A percentile compares a stretch with the other conserved stretches of the same genome.
These are phyloP conservation scores for Magnolia changhungtana DNA, from an alignment of 164 flowering plant species.

Conservation along the genomic window DNA sequence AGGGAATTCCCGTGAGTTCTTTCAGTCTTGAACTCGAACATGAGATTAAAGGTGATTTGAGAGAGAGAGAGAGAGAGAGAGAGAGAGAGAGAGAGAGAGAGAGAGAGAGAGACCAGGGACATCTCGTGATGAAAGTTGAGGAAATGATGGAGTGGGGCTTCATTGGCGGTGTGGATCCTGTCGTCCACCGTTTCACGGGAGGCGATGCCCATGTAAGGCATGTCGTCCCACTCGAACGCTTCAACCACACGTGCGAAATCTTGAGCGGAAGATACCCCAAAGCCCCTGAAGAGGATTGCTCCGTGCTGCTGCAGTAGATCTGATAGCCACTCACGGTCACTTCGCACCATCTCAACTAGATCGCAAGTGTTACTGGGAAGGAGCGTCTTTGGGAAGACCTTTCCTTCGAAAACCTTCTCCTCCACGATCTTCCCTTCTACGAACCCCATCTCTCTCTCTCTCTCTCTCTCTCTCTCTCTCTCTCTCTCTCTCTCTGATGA, in stretches of 20 bases:
- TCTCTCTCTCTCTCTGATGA: too few relatives aligned
- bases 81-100: background rate
- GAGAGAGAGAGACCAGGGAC: constrained; percentile 12
- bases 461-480: constrained; percentile 7
- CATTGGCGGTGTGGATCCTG: constrained; percentile 13
- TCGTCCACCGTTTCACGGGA: constrained; percentile 8
- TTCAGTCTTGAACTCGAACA: too few relatives aligned
- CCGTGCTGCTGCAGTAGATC: constrained; percentile 6
- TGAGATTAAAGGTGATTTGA: too few relatives aligned
- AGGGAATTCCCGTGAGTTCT: too few relatives aligned
- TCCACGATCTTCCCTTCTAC: constrained; percentile 9
- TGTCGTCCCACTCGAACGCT: constrained; percentile 16
- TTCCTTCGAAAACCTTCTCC: constrained; percentile 15
- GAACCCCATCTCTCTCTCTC: constrained; percentile 18
- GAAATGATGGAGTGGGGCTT: constrained; percentile 11
- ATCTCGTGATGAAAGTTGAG: constrained; percentile 17
- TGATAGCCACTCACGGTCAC: constrained; percentile 4
- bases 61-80: background rate
- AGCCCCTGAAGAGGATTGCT: constrained; percentile 14
- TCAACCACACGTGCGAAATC: constrained; percentile 15
- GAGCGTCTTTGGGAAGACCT: constrained; percentile 13
- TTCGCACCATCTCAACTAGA: constrained; percentile 15
- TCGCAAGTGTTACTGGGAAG: constrained; percentile 1
- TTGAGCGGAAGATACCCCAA: background rate
- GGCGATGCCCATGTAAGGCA: constrained; percentile 6